Evolutionary conservation across 352 stramenopile species (phyloP).

Genomic region (Blastocystis sp.): DNA sequence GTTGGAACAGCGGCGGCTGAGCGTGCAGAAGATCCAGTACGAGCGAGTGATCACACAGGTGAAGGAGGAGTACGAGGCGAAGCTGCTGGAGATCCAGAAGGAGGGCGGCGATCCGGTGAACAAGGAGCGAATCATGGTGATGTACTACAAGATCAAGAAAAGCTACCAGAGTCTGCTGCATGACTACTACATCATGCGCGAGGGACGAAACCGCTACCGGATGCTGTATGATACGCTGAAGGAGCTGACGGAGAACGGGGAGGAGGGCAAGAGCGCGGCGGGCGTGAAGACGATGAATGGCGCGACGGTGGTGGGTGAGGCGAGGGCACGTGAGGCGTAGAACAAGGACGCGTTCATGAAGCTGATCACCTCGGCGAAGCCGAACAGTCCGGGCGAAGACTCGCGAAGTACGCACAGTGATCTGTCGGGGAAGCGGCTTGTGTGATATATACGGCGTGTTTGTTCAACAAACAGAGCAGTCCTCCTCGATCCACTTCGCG

Average conservation of each 20-base stretch:
- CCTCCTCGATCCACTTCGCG: slow-evolving; percentile 62
- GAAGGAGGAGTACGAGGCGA: slow-evolving; percentile 25
- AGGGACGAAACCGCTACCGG: background rate
- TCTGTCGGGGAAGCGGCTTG: background rate
- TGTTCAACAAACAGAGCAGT: background rate
- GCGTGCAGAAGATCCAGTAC: background rate
- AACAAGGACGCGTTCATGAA: background rate
- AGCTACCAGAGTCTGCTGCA: background rate
- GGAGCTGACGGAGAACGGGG: background rate
- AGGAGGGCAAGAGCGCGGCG: background rate
- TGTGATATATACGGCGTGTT: slow-evolving; percentile 1
- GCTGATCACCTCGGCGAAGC: background rate
- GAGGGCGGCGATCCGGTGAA: background rate
- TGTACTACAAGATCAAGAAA: background rate
- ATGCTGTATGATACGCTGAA: background rate
- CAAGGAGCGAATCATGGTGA: background rate
- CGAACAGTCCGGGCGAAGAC: background rate
- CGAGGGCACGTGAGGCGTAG: background rate
- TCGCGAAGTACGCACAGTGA: background rate
- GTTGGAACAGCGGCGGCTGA: background rate
- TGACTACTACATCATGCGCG: background rate
- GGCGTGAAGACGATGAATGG: background rate
- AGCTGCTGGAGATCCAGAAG: slow-evolving; percentile 15
- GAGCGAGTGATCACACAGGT: slow-evolving; percentile 3
- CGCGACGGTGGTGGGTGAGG: background rate